These are phyloP conservation scores for Mimosa pudica DNA, from an alignment of 306 rosid genomes.

Conservation along the genomic window DNA sequence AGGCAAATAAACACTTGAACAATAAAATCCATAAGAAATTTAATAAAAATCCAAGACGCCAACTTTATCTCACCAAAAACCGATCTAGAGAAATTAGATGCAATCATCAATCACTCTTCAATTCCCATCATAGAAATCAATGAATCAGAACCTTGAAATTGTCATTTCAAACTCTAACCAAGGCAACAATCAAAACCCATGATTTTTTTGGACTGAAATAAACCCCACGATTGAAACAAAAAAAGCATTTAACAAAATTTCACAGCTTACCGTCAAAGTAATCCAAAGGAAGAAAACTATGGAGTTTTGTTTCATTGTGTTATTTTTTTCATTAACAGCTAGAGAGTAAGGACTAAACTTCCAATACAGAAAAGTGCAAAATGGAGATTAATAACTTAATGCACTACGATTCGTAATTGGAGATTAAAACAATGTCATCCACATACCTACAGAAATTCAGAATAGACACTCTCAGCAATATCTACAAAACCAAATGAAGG, in stretches of 20 bases:
- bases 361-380: no score
- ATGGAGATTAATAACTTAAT: no score
- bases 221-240: neutral
- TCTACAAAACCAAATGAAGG: no score
- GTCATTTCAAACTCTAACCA: slow-evolving; percentile 39
- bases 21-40: neutral
- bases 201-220: no score
- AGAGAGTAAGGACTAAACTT: no score
- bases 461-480: no score
- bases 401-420: no score
- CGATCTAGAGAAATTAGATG: slow-evolving; percentile 43
- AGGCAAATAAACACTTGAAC: slow-evolving; percentile 29
- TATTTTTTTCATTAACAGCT: no score
- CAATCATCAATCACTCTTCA: slow-evolving; percentile 31
- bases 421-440: no score
- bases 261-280: slow-evolving; percentile 72
- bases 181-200: slow-evolving; percentile 16
- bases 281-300: slow-evolving; percentile 49
- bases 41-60: slow-evolving; percentile 9
- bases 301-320: no score
- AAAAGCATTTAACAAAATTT: neutral
- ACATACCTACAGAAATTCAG: no score
- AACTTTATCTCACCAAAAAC: neutral
- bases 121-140: slow-evolving; percentile 23
- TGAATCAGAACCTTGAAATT: slow-evolving; percentile 33